Base-by-base conservation (phyloP, 306 rosid species). In the Betula pendula region DNA sequence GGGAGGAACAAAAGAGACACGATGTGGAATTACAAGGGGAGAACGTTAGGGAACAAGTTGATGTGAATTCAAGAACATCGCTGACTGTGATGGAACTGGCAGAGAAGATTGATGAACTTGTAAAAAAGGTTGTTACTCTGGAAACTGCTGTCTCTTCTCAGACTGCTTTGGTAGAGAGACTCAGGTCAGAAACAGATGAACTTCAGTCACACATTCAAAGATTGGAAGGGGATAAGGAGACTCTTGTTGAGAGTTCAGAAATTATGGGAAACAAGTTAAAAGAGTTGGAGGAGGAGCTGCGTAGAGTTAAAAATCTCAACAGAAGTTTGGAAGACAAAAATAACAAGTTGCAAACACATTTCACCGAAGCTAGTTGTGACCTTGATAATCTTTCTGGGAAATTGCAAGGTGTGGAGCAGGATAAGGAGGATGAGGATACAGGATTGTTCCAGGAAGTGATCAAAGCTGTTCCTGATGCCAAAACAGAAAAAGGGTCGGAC, bases 61-160 rank as follows among this genome's bases (percentile, higher is more conserved):
- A 85, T 42, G 38, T 80, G 75, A 77, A 78, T 84, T 84, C 93
- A 50, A 78, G 73, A 24, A 73, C 49, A n/a, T 47, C 85, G 22
- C 71, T 87, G 84, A 82, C 86, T 38, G 81, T 91, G 83, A 78
- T 81, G 15, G 97, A 88, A 82, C 76, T 95, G 50, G 96, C 88
- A 2, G 97, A 96, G 80, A 86, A 81, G 77, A 91, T 92, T 27
- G 96, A 96, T 74, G 90, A 85, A 55, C 94, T 96, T 56, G 98
- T 92, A 44, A 85, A 56, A 81, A 86, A 87, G 83, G 88, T 91
- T 65, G 92, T 88, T 73, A 70, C 63, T 5, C 75, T 96, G 65
- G 97, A 96, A 84, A 89, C 91, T 24, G 63, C 82, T 3, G 86
- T 88, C 49, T 76, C 89, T 75, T 88, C 94, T 82, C 97, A 92